Evolutionary conservation across 768 basidiomycete genomes (phyloP).

Genomic region (Leccinum truebloodii): DNA sequence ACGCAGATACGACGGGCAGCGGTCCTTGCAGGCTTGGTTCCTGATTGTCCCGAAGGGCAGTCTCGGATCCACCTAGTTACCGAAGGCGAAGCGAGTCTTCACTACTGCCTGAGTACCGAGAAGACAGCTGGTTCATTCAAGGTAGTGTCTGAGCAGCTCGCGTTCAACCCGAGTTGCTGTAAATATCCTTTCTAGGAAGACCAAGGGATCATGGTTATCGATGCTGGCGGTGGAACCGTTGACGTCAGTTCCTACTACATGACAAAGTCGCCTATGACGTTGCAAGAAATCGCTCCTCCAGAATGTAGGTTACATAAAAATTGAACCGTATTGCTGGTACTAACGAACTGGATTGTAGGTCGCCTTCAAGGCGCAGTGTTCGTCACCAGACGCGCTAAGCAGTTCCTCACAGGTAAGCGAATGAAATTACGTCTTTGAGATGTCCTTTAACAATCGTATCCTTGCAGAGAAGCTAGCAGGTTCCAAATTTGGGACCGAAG

Average conservation of each 20-base stretch:
- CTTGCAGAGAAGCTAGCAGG: slow-evolving; percentile 40
- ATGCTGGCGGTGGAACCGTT: slow-evolving; percentile 63
- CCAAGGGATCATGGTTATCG: slow-evolving; percentile 53
- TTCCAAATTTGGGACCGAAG: slow-evolving; percentile 39
- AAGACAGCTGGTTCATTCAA: slow-evolving; percentile 31
- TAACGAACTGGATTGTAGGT: slow-evolving; percentile 36
- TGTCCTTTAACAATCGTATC: neutral
- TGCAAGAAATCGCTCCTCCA: slow-evolving; percentile 51
- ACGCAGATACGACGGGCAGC: slow-evolving; percentile 45
- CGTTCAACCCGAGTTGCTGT: neutral
- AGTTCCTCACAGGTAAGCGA: slow-evolving; percentile 40
- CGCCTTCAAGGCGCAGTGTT: slow-evolving; percentile 53
- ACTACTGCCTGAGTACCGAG: slow-evolving; percentile 45
- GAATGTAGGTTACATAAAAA: slow-evolving; percentile 36
- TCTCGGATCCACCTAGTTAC: slow-evolving; percentile 45
- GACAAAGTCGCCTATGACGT: slow-evolving; percentile 29
- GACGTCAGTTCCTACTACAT: slow-evolving; percentile 58
- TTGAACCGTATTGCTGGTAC: neutral
- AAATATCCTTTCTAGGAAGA: slow-evolving; percentile 34
- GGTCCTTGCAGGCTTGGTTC: slow-evolving; percentile 41
- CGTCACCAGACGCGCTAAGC: slow-evolving; percentile 45
- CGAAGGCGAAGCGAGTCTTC: slow-evolving; percentile 56
- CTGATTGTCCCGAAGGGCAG: slow-evolving; percentile 37
- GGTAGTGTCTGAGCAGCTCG: slow-evolving; percentile 11
- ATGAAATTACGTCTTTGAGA: neutral